Conservation (phyloP, 306 rosid species). For the Lotus japonicus region DNA sequence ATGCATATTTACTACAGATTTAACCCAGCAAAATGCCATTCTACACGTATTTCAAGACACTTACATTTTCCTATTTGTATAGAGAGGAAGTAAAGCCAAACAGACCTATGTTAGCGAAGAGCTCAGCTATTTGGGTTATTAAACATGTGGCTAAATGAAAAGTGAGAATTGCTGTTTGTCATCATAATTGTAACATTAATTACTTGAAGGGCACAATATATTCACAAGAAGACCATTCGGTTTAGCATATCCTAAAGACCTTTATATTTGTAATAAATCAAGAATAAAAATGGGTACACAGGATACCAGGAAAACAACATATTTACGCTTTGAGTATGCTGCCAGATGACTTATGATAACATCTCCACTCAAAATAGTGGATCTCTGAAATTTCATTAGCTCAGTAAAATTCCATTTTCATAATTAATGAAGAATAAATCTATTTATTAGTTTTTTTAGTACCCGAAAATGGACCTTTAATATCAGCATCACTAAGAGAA, state of each 20-base stretch:
- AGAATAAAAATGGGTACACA: not conserved
- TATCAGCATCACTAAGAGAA: no score
- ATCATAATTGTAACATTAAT: not conserved
- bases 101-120: not conserved
- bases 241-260: not conserved
- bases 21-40: not conserved
- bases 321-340: constrained; percentile 59
- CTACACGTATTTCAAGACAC: not conserved
- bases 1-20: not conserved
- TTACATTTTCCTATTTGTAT: not conserved
- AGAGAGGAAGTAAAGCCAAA: not conserved
- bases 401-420: not conserved
- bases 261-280: not conserved
- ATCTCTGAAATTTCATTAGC: constrained; percentile 43
- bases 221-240: not conserved
- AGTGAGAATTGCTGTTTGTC: not conserved
- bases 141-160: not conserved
- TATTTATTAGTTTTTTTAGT: no score
- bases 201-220: not conserved
- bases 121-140: not conserved
- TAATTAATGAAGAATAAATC: not conserved
- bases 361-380: constrained; percentile 94
- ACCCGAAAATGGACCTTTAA: no score
- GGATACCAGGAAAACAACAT: constrained; percentile 48
- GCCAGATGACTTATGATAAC: constrained; percentile 87